Conservation (phyloP, 768 basidiomycete species). For the Auriscalpium orientale region DNA sequence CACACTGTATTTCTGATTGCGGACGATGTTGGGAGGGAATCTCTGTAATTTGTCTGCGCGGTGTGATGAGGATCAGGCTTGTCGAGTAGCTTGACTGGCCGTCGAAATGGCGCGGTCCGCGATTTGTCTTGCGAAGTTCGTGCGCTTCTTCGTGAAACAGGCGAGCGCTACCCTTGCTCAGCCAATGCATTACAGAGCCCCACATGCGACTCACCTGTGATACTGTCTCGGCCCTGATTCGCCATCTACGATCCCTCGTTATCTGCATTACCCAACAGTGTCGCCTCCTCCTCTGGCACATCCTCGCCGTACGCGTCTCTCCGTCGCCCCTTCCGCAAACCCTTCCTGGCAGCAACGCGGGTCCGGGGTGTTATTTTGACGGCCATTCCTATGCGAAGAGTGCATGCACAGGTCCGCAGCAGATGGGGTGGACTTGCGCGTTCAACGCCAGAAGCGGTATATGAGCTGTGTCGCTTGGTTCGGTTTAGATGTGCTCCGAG, state of each 20-base stretch:
- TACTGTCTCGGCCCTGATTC: not conserved
- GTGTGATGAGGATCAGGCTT: not conserved
- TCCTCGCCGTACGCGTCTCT: slow-evolving; percentile 7
- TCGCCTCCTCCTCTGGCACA: slow-evolving; percentile 11
- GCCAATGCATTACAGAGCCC: not conserved
- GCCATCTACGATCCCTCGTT: not conserved
- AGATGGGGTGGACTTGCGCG: too few species aligned
- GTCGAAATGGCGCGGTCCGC: slow-evolving; percentile 69
- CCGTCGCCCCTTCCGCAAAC: slow-evolving; percentile 3
- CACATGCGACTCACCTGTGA: not conserved
- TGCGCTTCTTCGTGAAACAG: slow-evolving; percentile 17
- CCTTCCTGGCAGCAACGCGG: slow-evolving; percentile 3
- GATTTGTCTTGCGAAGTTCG: slow-evolving; percentile 53
- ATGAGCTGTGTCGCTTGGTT: too few species aligned
- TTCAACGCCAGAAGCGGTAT: too few species aligned
- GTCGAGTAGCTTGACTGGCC: slow-evolving; percentile 42
- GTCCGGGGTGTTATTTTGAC: slow-evolving; percentile 1
- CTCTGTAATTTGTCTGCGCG: slow-evolving; percentile 60
- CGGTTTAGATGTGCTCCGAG: too few species aligned
- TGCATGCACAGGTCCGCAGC: too few species aligned
- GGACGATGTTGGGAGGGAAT: slow-evolving; percentile 84
- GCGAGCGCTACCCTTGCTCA: slow-evolving; percentile 11
- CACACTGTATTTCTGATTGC: slow-evolving; percentile 97
- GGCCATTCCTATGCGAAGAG: slow-evolving; percentile 5
- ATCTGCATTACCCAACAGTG: slow-evolving; percentile 4